Base-by-base conservation (phyloP, 306 rosid species). In the Acacia confusa region DNA sequence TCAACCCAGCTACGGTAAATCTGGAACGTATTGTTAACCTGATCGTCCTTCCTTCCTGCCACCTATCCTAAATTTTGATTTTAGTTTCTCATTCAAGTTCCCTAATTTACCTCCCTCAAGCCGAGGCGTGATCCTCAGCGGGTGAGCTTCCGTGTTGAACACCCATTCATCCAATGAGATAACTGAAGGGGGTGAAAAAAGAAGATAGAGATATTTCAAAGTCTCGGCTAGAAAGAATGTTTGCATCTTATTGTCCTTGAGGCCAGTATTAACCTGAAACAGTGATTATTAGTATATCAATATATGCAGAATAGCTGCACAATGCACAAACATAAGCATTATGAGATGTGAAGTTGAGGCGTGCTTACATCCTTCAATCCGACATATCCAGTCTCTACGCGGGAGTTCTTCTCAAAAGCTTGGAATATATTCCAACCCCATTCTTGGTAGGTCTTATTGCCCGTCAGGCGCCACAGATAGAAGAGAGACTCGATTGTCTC, bases 361-460 rank as follows among this genome's bases (percentile, higher is more conserved):
- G 79, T 61, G 74, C 99, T 79, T 86, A 96, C 99, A 79, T 96
- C 99, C 93, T 92, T 92, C 76, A 96, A 87, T 79, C 99, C 99
- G 72, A 96, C 99, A 74, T 96, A 96, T 82, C 99, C 99, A 0
- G 97, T 81, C 79, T 96, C 99, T 0, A 88, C 1, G 52, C 98
- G 99, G 77, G 97, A 96, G 90, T 92, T 92, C 92, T 92, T 93
- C 85, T 96, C 99, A 28, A 96, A 96, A 81, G 99, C 99, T 89
- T 92, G 97, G 85, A 96, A 96, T 84, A 94, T 96, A 80, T 96
- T 94, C 99, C 99, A 96, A 79, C 98, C 98, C 99, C 99, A 96
- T 74, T 96, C 99, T 88, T 91, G 94, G 88, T 91, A 96, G 68
- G 99, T 96, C 91, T 88, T 88, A 84, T 96, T 96, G 78, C 98